Evolutionary conservation across 768 basidiomycete species (phyloP), one percentile per base, ranked within the genome.

Genomic region (Leccinum disarticulatum): DNA sequence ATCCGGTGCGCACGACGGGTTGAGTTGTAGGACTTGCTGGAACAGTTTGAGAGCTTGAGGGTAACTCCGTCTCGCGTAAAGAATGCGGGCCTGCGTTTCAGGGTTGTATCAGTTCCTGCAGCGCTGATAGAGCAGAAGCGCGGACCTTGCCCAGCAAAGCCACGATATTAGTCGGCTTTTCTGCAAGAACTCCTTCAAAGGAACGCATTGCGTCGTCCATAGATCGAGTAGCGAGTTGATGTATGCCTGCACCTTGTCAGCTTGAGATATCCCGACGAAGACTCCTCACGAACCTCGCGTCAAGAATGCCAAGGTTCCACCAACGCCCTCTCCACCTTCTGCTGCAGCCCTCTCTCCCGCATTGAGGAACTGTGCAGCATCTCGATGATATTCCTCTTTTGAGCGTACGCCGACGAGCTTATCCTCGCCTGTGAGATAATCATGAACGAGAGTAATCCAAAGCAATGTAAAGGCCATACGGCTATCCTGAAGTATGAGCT

Each of bases 101-200:
- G 10, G 19, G 4, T 30, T 47, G 8, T n/a, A 35, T 66, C 52
- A 66, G 54, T 27, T 50, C 50, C 19, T 28, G 13, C 27, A n/a
- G 19, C 15, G 6, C 31, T 1, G 41, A 6, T 6, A 6, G 22
- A 25, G 5, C 11, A 8, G 14, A 28, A 49, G 33, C 11, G 68
- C 74, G 30, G 52, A 90, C 93, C 79, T 95, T 93, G 56, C 94
- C 95, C 9, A 94, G 79, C 5, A 96, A 77, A 0, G 95, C 95
- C 36, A 95, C 84, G 6, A 97, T 70, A 69, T 98, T 96, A 17
- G 87, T 91, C 0, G 95, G 91, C 67, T 90, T 90, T 62, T 85
- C 80, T 2, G 78, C 77, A 9, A 98, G 79, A 10, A 96, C 87
- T 27, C 82, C 82, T 14, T 96, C 91, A 65, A 97, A 95, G 1